Evolutionary conservation across 306 rosid genomes (phyloP), one percentile per base, ranked within the genome.

Genomic region (Gleditsia sinensis): DNA sequence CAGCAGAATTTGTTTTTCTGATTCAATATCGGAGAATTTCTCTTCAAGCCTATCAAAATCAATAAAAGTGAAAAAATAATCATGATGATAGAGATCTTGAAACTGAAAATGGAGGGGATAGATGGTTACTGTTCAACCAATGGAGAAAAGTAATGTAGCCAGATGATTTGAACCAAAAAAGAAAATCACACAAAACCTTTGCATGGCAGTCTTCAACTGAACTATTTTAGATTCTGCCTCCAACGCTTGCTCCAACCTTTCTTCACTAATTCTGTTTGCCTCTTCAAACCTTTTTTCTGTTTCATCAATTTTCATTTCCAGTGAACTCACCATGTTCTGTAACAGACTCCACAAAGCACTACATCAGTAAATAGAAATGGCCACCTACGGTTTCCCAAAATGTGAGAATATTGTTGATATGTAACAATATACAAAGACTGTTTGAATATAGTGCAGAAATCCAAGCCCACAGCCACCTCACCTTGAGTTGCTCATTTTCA

Each of bases 401-500:
- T 21, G 27, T 30, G 49, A 63, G 17, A 51, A 75, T 42, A 39
- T 50, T 49, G 42, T 76, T 46, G 3, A 75, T 19, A 60, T 33
- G 53, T 17, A 23, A 43, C 46, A 71, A 59, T 32, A 30, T 40
- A 54, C 28, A 67, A 62, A 54, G 13, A 50, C 69, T 49, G n/a
- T 51, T 50, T 39, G 27, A 50, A 78, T 37, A 55, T 25, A 68
- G 24, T 11, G 67, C 55, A 56, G 20, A 58, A 63, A 56, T 42
- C 63, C 33, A 67, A 24, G 71, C 34, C 73, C 80, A 70, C 48
- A 65, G 49, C 66, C 54, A 57, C 62, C 69, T 72, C 68, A 90
- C 97, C 96, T 88, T 90, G 59, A 92, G 97, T 69, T 92, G 88
- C 63, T 88, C 90, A 67, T 92, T 92, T 87, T 90, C 97, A 57